Base-by-base conservation (phyloP, 768 basidiomycete species). In the Mycena latifolia region DNA sequence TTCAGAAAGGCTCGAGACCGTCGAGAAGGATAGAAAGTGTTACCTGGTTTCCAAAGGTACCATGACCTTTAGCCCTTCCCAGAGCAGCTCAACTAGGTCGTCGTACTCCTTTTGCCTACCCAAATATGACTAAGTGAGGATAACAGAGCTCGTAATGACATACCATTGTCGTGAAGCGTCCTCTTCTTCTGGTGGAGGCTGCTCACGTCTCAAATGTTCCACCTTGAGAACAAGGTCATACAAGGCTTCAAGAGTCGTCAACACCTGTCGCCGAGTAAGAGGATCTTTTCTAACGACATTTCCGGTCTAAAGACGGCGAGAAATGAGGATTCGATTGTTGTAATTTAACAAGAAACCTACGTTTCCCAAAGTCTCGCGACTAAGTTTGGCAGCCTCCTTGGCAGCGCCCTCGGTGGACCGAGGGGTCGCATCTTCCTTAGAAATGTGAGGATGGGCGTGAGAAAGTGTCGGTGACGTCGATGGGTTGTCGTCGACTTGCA, bases 1-100 rank as follows among this genome's bases (percentile, higher is more conserved):
- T 52, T 43, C 25, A 39, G 48, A 50, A 20, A 50, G 25, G 7
- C 20, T 60, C 52, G 20, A 52, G 6, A 43, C 29, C n/a, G 59
- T 54, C 20, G 28, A 2, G n/a, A 37, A 28, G 33, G 6, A 35
- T 35, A 29, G 43, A 50, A 14, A 47, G 25, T 24, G 82, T 41
- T 67, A 95, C 96, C 95, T 96, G n/a, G 93, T 92, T 75, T 96
- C 96, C 20, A 99, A 86, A 43, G 95, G 95, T 6, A 93, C 90
- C 83, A 93, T 91, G n/a, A 99, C 93, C 71, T 90, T 84, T 28
- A 97, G 77, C 33, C 87, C 88, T 61, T 88, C 84, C 94, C 95
- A 99, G 55, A 98, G 83, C 64, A 86, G 80, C 61, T 92, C 88
- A 5, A 92, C 85, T 33, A 89, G 77, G 4, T 77, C 77, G 12